Evolutionary conservation across 306 rosid genomes (phyloP).

Genomic region (Acmispon strigosus): DNA sequence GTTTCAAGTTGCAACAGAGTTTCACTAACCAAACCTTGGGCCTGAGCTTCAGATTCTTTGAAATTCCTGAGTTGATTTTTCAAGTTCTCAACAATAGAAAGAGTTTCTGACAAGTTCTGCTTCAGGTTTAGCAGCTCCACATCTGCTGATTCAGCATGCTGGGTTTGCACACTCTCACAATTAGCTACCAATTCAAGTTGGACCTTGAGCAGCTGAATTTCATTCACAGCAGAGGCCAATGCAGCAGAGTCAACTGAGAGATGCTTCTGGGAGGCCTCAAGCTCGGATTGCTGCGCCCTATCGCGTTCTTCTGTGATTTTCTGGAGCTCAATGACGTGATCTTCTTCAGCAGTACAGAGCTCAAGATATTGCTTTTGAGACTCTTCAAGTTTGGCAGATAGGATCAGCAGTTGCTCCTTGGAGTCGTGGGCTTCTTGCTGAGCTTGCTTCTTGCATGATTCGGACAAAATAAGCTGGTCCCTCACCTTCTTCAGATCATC

Average conservation of each 20-base stretch:
- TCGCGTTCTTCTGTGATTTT: constrained; percentile 43
- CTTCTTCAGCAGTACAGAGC: constrained; percentile 50
- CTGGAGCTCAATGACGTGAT: constrained; percentile 44
- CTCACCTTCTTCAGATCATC: constrained; percentile 61
- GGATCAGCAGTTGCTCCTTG: constrained; percentile 41
- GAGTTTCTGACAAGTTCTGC: constrained; percentile 54
- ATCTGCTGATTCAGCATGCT: constrained; percentile 37
- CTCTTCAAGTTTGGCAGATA: constrained; percentile 63
- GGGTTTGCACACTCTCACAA: constrained; percentile 43
- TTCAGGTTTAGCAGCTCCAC: constrained; percentile 59
- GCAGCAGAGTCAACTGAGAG: constrained; percentile 48
- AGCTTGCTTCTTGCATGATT: constrained; percentile 67
- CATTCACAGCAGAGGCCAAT: constrained; percentile 51
- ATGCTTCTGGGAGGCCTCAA: constrained; percentile 46
- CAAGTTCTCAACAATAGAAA: constrained; percentile 58
- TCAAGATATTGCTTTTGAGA: constrained; percentile 54
- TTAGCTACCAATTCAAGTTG: constrained; percentile 58
- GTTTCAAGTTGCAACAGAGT: constrained; percentile 66
- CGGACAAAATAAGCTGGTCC: constrained; percentile 53
- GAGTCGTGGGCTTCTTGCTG: constrained; percentile 65
- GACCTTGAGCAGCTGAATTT: constrained; percentile 59
- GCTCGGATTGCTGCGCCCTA: constrained; percentile 44
- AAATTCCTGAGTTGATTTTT: constrained; percentile 42
- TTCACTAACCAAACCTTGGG: constrained; percentile 44
- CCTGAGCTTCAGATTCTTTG: constrained; percentile 64